phyloP scores from a whole-genome alignment of 768 basidiomycete genomes.

The Cyclocybe aegerita region DNA sequence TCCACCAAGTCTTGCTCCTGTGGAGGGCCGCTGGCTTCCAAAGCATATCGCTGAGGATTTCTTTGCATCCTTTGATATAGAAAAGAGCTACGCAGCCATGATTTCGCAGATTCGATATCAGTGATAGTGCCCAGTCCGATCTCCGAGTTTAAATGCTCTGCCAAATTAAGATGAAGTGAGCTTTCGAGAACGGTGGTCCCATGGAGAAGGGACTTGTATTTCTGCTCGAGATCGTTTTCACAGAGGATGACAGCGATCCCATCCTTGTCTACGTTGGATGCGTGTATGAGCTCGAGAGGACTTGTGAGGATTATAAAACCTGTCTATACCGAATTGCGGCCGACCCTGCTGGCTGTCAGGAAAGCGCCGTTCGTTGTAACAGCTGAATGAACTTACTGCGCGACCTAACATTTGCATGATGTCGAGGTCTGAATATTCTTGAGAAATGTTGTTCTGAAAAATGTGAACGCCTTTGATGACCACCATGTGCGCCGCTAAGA shows the following conservation, averaged over 20 bases:
- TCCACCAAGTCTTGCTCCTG: slow-evolving; percentile 74
- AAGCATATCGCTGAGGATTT: slow-evolving; percentile 78
- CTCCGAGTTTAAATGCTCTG: slow-evolving; percentile 94
- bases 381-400: slow-evolving; percentile 51
- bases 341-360: slow-evolving; percentile 55
- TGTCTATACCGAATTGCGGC: slow-evolving; percentile 77
- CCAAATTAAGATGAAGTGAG: slow-evolving; percentile 75
- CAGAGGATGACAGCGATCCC: slow-evolving; percentile 86
- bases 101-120: slow-evolving; percentile 63
- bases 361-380: background rate
- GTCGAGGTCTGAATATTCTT: slow-evolving; percentile 91
- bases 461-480: slow-evolving; percentile 88
- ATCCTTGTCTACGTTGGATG: slow-evolving; percentile 58
- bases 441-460: slow-evolving; percentile 66
- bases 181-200: slow-evolving; percentile 84
- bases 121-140: slow-evolving; percentile 85
- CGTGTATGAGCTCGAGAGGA: background rate
- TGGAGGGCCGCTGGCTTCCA: slow-evolving; percentile 53
- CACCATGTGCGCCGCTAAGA: slow-evolving; percentile 85
- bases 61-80: slow-evolving; percentile 81
- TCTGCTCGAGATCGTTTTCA: slow-evolving; percentile 65
- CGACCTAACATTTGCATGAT: slow-evolving; percentile 97
- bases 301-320: background rate
- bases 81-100: slow-evolving; percentile 86
- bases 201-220: slow-evolving; percentile 68